These are phyloP conservation scores for Talaromyces rugulosus DNA, from an alignment of 2,329 filamentous ascomycete genomes.

Conservation along the genomic window DNA sequence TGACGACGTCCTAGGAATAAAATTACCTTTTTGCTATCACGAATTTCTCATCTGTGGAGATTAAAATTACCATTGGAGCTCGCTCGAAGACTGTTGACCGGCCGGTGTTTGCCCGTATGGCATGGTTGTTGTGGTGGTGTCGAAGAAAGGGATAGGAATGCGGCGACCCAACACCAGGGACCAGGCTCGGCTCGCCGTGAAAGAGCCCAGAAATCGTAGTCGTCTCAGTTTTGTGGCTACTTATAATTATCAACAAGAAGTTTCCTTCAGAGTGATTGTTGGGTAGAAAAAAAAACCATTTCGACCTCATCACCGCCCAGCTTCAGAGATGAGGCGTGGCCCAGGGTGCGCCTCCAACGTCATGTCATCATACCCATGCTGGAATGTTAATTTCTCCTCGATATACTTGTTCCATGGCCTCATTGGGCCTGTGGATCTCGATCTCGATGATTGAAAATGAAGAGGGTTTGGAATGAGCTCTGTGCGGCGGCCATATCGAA, in stretches of 20 bases:
- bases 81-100: neutral
- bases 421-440: neutral
- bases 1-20: neutral
- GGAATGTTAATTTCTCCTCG: constrained; percentile 5
- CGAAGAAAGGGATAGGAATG: constrained; percentile 1
- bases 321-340: neutral
- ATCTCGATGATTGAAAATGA: neutral
- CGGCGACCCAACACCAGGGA: neutral
- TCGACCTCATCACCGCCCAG: neutral
- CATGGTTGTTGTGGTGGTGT: neutral
- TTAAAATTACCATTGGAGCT: neutral
- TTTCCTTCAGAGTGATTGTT: neutral
- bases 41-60: neutral
- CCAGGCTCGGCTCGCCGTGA: neutral
- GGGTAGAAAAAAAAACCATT: neutral
- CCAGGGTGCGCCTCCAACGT: neutral
- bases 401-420: neutral
- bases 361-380: constrained; percentile 1
- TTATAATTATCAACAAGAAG: neutral
- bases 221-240: neutral
- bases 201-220: neutral
- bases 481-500: constrained; percentile 4
- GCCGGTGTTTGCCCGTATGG: neutral
- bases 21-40: neutral
- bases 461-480: constrained; percentile 6